phyloP scores from a whole-genome alignment of 805 yeast species.

The Nakazawaea populi region DNA sequence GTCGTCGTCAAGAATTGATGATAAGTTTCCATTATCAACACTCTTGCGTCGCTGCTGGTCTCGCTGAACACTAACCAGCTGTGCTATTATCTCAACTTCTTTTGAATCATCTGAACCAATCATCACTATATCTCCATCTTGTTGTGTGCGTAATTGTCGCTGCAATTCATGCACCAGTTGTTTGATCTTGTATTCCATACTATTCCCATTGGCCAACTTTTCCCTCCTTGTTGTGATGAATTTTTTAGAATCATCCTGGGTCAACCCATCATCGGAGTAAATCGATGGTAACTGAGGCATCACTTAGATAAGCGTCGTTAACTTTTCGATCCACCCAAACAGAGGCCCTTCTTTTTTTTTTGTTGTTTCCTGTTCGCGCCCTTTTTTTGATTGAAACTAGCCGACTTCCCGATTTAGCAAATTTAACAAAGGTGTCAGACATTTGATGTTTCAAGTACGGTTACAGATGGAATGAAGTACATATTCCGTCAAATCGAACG shows the following conservation, averaged over 20 bases:
- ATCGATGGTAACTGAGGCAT: constrained; percentile 3
- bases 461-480: no score
- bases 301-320: neutral
- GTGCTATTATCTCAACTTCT: constrained; percentile 3
- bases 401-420: no score
- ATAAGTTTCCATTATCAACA: no score
- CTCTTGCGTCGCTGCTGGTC: neutral
- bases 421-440: no score
- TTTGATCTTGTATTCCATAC: constrained; percentile 1
- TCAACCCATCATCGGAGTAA: constrained; percentile 6
- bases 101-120: constrained; percentile 4
- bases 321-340: neutral
- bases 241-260: neutral
- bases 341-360: neutral
- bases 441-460: no score
- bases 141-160: neutral
- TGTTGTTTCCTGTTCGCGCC: no score
- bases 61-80: neutral
- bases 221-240: neutral
- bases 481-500: no score
- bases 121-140: constrained; percentile 5
- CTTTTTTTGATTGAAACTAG: no score
- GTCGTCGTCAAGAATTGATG: neutral
- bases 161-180: neutral
- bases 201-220: neutral